Base-by-base conservation (phyloP, 805 yeast species). In the Wickerhamomyces alni region DNA sequence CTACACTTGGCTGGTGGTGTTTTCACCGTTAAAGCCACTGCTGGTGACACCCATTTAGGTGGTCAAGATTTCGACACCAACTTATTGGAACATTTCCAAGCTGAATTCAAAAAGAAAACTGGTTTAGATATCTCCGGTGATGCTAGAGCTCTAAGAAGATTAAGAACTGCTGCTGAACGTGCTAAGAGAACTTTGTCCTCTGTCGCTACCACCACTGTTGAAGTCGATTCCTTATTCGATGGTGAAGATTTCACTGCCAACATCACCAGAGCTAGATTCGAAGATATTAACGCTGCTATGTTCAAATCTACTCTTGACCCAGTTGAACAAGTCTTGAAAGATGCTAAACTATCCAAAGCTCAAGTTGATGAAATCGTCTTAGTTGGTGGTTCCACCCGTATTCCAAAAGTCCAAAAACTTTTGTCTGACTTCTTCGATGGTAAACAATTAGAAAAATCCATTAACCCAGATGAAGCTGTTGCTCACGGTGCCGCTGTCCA, bases 401-500 rank as follows among this genome's bases (percentile, higher is more conserved):
- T 89, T 73, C 97, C 97, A 77, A 89, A 87, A 83, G 84, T 89
- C 65, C 96, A 89, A 74, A 87, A 86, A 71, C 75, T 88, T 68
- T 82, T 88, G 52, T 82, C 94, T 49, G 96, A 88, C 72, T 88
- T 78, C 86, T 88, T 88, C 60, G 93, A 87, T 62, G 97, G 97
- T 69, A 89, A 89, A 78, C 89, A 87, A 71, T 85, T 87, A 67
- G 93, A 87, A 74, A 89, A 87, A 76, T 83, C 95, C 54, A 89
- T 88, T 71, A 88, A 88, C 88, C 97, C 97, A 55, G 97, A 88
- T 76, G 97, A 88, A 78, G 97, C 97, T 65, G 97, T 88, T 69
- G 97, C 96, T 62, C 87, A 87, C 78, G 97, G 97, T 82, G 98
- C 98, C 62, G 97, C 98, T 62, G 97, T 89, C 61, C 97, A 89